Base-by-base conservation (phyloP, 352 stramenopile species). In the Pythium monospermum region DNA sequence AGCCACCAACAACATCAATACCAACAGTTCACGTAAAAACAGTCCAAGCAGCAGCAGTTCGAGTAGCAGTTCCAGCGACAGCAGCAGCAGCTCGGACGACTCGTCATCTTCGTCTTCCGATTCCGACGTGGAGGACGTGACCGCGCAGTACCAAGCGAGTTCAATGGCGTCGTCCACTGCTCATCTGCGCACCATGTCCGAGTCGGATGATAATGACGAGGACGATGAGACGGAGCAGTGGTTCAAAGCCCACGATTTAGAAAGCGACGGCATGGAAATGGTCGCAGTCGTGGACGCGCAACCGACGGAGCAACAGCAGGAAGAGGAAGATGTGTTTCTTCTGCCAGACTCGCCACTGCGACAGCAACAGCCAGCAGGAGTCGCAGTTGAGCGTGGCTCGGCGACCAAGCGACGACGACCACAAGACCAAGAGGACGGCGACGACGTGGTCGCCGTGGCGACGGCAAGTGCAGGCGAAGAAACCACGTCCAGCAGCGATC, bases 101-200 rank as follows among this genome's bases (percentile, higher is more conserved):
- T 42, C 39, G 15, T 55, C 48, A 0, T 35, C 46, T 23, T 55
- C 48, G 1, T 55, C 54, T 28, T 57, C 47, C 11, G 57, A 64
- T 21, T 64, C 57, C 22, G 57, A 64, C n/a, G 38, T 59, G 12
- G 49, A 59, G 43, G 57, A 64, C 16, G 49, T 58, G 27, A 59
- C 57, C 12, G 43, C 53, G 21, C 35, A 51, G 36, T 59, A 64
- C 49, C 41, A 55, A 38, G 12, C 47, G 28, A 33, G 16, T 19
- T 25, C 27, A 15, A 18, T 22, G 2, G 5, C 18, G 25, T 16
- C 50, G 3, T 21, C 25, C 4, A n/a, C n/a, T n/a, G 12, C 26
- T 2, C n/a, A 8, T 21, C 10, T 40, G 23, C 31, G n/a, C 11
- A 48, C 30, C 7, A 47, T 53, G 42, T 40, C 42, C 33, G 49